Percentiles rank a stretch among this genome's conserved stretches.
These are phyloP conservation scores for Mycena albidolilacea DNA, from an alignment of 768 basidiomycete species.

Conservation along the genomic window DNA sequence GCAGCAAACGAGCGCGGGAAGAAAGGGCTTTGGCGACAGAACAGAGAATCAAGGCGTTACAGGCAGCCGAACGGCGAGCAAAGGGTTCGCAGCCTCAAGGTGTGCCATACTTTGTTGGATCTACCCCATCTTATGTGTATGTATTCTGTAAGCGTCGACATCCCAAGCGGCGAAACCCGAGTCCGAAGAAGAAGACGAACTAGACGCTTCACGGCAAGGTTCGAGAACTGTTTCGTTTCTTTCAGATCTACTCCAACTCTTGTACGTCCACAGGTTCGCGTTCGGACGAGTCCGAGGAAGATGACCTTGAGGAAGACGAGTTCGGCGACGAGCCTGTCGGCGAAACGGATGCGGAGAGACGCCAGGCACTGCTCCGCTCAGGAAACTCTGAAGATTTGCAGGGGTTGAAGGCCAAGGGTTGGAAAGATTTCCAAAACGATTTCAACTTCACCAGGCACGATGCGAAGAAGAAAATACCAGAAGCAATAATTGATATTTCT, in stretches of 20 bases:
- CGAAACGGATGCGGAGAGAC: slow-evolving; percentile 65
- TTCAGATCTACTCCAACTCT: neutral
- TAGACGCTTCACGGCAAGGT: slow-evolving; percentile 37
- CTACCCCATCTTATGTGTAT: neutral
- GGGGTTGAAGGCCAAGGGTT: slow-evolving; percentile 56
- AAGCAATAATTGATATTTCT: slow-evolving; percentile 28
- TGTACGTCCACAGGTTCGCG: slow-evolving; percentile 11
- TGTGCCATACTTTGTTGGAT: neutral
- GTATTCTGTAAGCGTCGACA: slow-evolving; percentile 8
- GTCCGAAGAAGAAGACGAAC: slow-evolving; percentile 11
- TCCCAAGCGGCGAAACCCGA: neutral
- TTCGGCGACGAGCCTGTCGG: slow-evolving; percentile 47
- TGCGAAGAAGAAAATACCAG: neutral
- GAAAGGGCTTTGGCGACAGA: slow-evolving; percentile 86
- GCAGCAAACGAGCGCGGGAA: slow-evolving; percentile 84
- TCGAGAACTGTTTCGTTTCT: neutral
- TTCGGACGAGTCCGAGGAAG: slow-evolving; percentile 11
- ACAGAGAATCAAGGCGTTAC: slow-evolving; percentile 65
- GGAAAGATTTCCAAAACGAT: slow-evolving; percentile 64
- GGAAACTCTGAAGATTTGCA: slow-evolving; percentile 60
- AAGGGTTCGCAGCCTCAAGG: slow-evolving; percentile 57
- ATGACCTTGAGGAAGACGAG: neutral
- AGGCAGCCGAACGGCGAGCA: slow-evolving; percentile 58
- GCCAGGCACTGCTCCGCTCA: slow-evolving; percentile 65
- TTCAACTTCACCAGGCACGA: slow-evolving; percentile 59